These are phyloP conservation scores for Blepharisma japonicum DNA, from an alignment of 73 alveolate species.

Conservation along the genomic window DNA sequence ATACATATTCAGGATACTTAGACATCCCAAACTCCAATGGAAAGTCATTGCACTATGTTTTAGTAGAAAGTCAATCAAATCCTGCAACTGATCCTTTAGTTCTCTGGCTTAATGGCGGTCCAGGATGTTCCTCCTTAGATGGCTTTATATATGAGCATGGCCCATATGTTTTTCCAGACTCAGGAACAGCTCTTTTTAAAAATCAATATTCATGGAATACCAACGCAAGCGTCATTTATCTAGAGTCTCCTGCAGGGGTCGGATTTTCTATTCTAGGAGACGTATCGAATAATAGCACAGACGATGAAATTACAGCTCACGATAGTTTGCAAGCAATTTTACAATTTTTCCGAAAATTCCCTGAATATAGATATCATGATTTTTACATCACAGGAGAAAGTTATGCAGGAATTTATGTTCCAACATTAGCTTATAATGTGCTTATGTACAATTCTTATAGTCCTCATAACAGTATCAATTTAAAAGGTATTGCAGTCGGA, in stretches of 20 bases:
- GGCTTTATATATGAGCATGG: conserved; percentile 87
- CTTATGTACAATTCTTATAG: conserved; percentile 32
- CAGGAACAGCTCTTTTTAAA: conserved; percentile 33
- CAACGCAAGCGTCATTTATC: conserved; percentile 69
- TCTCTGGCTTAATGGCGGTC: conserved; percentile 94
- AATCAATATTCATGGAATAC: conserved; percentile 78
- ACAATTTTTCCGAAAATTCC: conserved; percentile 60
- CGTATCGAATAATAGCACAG: neutral
- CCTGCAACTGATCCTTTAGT: conserved; percentile 70
- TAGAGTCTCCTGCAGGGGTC: conserved; percentile 85
- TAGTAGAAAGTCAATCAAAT: conserved; percentile 40
- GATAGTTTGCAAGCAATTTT: conserved; percentile 67
- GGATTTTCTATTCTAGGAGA: conserved; percentile 55
- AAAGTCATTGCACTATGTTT: conserved; percentile 54
- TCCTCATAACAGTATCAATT: too few relatives aligned
- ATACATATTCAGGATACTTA: neutral
- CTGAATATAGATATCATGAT: conserved; percentile 67
- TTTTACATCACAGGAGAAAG: conserved; percentile 92
- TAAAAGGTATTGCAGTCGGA: too few relatives aligned
- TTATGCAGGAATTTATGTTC: conserved; percentile 94
- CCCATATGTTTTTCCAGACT: conserved; percentile 67
- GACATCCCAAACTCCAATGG: conserved; percentile 7
- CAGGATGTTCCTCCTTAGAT: conserved; percentile 90
- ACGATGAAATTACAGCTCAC: conserved; percentile 56
- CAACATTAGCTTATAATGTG: conserved; percentile 66